A percentile compares a stretch with the other conserved stretches of the same genome.
phyloP scores from a whole-genome alignment of 1,284 basidiomycete genomes.

The Papiliotrema terrestris region DNA sequence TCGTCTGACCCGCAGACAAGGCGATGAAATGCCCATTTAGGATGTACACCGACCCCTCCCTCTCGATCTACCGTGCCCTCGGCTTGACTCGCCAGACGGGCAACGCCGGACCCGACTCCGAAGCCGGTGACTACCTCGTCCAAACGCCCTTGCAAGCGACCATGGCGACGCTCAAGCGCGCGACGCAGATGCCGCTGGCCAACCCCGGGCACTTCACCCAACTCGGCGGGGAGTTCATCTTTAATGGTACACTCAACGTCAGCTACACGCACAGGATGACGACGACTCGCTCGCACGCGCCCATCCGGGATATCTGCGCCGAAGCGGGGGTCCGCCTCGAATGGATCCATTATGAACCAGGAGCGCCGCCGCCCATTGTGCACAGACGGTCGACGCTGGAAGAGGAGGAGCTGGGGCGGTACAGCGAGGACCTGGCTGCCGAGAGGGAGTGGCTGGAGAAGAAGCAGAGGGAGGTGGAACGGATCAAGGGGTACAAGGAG shows the following conservation, averaged over 20 bases:
- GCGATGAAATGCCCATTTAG: slow-evolving; percentile 56
- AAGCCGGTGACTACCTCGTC: slow-evolving; percentile 55
- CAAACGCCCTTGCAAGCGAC: slow-evolving; percentile 28
- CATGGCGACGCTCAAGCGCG: slow-evolving; percentile 40
- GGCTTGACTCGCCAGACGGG: slow-evolving; percentile 65
- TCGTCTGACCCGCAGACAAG: slow-evolving; percentile 39
- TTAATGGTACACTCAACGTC: slow-evolving; percentile 60
- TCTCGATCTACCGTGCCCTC: slow-evolving; percentile 65
- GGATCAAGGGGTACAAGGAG: slow-evolving; percentile 26
- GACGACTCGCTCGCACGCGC: slow-evolving; percentile 63
- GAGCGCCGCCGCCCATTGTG: slow-evolving; percentile 25
- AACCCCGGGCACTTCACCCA: slow-evolving; percentile 71
- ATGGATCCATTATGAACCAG: slow-evolving; percentile 34
- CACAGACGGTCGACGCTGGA: slow-evolving; percentile 9
- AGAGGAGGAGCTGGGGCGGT: background rate
- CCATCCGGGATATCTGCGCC: slow-evolving; percentile 62
- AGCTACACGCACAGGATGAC: slow-evolving; percentile 47
- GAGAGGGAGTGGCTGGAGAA: slow-evolving; percentile 29
- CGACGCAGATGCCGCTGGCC: slow-evolving; percentile 60
- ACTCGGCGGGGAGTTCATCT: slow-evolving; percentile 83
- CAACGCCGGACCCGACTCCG: slow-evolving; percentile 53
- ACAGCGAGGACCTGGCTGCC: background rate
- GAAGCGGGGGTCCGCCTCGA: slow-evolving; percentile 25
- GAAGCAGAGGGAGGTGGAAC: slow-evolving; percentile 29
- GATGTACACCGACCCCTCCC: slow-evolving; percentile 73